These are phyloP conservation scores for Stellera chamaejasme DNA, from an alignment of 345 rosid genomes.

Conservation along the genomic window DNA sequence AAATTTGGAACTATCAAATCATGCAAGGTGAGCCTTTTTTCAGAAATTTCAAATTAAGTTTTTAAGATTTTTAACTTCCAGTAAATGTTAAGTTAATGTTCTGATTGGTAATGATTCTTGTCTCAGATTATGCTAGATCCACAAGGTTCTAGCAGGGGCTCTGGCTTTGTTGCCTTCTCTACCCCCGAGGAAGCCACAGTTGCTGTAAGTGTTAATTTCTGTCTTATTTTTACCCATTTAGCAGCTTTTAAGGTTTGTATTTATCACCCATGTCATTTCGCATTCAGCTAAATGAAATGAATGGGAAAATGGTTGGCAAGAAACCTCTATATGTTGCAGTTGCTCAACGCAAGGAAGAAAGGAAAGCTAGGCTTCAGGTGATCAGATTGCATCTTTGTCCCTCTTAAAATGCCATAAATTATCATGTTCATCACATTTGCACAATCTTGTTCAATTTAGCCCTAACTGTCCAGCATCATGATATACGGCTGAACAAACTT, in stretches of 20 bases:
- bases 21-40: slow-evolving; percentile 31
- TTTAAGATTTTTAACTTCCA: not conserved
- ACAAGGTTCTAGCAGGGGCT: slow-evolving; percentile 48
- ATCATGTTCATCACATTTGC: not conserved
- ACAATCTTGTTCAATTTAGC: too few relatives aligned
- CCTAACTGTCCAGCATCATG: too few relatives aligned
- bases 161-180: slow-evolving; percentile 60
- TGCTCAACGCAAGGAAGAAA: slow-evolving; percentile 75
- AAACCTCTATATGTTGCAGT: slow-evolving; percentile 66
- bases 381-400: not conserved
- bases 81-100: not conserved
- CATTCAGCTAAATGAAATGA: slow-evolving; percentile 52
- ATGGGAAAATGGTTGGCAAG: slow-evolving; percentile 55
- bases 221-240: not conserved
- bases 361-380: slow-evolving; percentile 60
- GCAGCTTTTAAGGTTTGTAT: not conserved
- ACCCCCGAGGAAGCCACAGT: slow-evolving; percentile 45
- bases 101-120: not conserved
- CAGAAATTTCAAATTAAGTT: too few relatives aligned
- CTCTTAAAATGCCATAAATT: not conserved
- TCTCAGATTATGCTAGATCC: slow-evolving; percentile 41
- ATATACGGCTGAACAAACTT: too few relatives aligned
- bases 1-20: slow-evolving; percentile 50
- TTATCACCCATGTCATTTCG: not conserved
- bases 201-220: slow-evolving; percentile 32